These are phyloP conservation scores for Chlamydomonas reinhardtii DNA, from an alignment of 163 green algal species.

Conservation along the genomic window DNA sequence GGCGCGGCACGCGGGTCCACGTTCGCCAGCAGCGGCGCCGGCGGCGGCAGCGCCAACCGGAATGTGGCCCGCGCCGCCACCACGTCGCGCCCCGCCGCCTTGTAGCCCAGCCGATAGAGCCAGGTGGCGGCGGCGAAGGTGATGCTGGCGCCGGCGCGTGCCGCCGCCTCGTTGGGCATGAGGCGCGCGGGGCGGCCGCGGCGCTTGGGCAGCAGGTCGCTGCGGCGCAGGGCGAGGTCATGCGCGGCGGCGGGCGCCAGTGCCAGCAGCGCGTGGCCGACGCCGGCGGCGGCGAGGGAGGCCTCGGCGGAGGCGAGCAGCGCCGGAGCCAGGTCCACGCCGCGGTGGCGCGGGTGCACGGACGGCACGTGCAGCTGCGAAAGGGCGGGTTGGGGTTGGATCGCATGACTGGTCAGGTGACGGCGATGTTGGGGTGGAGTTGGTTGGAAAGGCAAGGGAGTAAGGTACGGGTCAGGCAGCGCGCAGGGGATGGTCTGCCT, in stretches of 20 bases:
- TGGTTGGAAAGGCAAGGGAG: no score
- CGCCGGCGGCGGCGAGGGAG: neutral
- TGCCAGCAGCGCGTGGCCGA: neutral
- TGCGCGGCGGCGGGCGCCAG: slow-evolving; percentile 14
- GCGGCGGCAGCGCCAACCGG: slow-evolving; percentile 4
- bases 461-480: no score
- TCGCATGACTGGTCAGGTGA: no score
- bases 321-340: neutral
- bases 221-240: neutral
- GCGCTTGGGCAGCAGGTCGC: neutral
- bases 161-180: neutral
- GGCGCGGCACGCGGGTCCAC: neutral
- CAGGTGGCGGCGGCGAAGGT: slow-evolving; percentile 6
- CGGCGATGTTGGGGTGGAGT: no score
- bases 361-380: slow-evolving; percentile 23
- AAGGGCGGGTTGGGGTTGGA: neutral
- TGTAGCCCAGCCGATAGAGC: slow-evolving; percentile 2
- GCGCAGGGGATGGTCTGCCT: no score
- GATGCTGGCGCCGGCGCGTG: neutral
- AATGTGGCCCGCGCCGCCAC: neutral
- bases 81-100: neutral
- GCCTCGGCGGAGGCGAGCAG: neutral
- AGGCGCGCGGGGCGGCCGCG: neutral
- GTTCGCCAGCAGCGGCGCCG: neutral
- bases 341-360: slow-evolving; percentile 3